phyloP scores from a whole-genome alignment of 176 grass and related monocot species.

The Hordeum vulgare region MorexV3_pseudomolecules_assembly NC_058523.1:455162267-455162766 shows the following conservation, averaged over 20 bases:
- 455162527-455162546: background rate
- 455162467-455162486: background rate
- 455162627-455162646: background rate
- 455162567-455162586: background rate
- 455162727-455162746: background rate
- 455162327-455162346: slow-evolving; percentile 39
- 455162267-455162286: background rate
- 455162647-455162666: background rate
- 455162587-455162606: background rate
- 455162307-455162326: background rate
- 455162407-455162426: slow-evolving; percentile 80
- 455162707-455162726: background rate
- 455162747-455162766: background rate
- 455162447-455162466: slow-evolving; percentile 39
- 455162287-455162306: background rate
- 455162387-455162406: slow-evolving; percentile 49
- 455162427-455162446: slow-evolving; percentile 79
- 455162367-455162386: slow-evolving; percentile 19
- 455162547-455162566: background rate
- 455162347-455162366: slow-evolving; percentile 12
- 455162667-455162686: background rate
- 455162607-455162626: background rate
- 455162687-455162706: background rate
- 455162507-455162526: background rate
- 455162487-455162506: background rate